Evolutionary conservation across 192 early-diverging fungal species (phyloP).

Genomic region (Coemansia sp.): DNA sequence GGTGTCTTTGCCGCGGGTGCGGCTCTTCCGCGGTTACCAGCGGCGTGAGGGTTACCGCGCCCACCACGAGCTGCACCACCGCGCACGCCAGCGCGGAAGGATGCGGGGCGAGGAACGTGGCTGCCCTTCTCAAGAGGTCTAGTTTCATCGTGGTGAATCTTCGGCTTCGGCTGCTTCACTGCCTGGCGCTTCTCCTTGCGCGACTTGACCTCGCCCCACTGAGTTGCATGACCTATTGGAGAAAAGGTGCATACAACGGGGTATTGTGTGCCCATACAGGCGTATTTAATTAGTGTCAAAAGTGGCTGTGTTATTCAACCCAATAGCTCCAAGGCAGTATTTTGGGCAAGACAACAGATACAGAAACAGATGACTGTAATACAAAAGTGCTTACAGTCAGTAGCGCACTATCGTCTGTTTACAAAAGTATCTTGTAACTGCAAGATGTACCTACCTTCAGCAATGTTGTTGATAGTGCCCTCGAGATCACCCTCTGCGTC

Average conservation of each 20-base stretch:
- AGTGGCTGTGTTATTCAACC: not conserved
- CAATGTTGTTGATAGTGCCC: slow-evolving; percentile 73
- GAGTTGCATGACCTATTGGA: slow-evolving; percentile 66
- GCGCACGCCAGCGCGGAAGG: slow-evolving; percentile 60
- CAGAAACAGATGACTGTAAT: not conserved
- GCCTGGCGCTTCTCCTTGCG: slow-evolving; percentile 57
- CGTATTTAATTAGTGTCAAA: not conserved
- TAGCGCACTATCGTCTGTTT: not conserved
- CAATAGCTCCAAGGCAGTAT: slow-evolving; percentile 4
- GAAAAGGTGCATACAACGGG: slow-evolving; percentile 1
- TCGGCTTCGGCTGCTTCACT: slow-evolving; percentile 18
- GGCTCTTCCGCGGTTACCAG: slow-evolving; percentile 37
- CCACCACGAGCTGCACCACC: slow-evolving; percentile 71
- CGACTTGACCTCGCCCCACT: slow-evolving; percentile 89
- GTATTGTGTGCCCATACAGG: not conserved
- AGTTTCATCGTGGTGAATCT: slow-evolving; percentile 55
- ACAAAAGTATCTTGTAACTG: not conserved
- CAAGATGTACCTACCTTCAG: slow-evolving; percentile 60
- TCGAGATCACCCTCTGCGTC: slow-evolving; percentile 88
- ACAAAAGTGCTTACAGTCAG: not conserved
- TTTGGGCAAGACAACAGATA: not conserved
- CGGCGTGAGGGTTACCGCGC: slow-evolving; percentile 53
- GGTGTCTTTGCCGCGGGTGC: slow-evolving; percentile 31
- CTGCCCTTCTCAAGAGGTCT: slow-evolving; percentile 42
- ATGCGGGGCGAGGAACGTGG: slow-evolving; percentile 59